Evolutionary conservation across 805 yeast genomes (phyloP), one percentile per base, ranked within the genome.

Genomic region (Lachancea cidri): DNA sequence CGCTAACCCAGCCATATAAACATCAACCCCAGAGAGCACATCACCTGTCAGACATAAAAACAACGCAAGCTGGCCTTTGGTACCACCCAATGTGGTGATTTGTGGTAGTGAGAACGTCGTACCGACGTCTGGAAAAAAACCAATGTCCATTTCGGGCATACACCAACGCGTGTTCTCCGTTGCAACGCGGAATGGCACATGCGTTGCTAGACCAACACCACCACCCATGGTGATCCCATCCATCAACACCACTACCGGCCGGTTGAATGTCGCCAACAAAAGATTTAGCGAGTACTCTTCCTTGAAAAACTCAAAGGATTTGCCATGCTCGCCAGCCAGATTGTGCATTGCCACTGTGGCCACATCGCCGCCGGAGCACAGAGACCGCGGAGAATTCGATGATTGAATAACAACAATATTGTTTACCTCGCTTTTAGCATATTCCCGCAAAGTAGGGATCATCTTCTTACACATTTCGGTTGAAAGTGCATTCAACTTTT

Each of bases 141-240:
- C 98, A 61, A 93, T 93, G 56, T 86, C 88, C 73, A 94, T 84
- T 66, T 93, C 98, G 6, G 98, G 98, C 98, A 93, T 93, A 47
- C 98, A 96, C 67, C 88, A 76, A 60, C 81, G 74, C 8, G 98
- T 89, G 54, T 77, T 75, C 54, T 91, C 97, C 32, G 96, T 85
- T n/a, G 94, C 95, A 29, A 93, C 69, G 57, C 98, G 78, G 71
- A 91, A 91, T 3, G 96, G 91, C 9, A 86, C 82, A 65, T 93
- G 98, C 32, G 86, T 83, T 0, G 91, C 73, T 34, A 93, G 68
- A 4, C 98, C 98, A 33, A 88, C 95, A 53, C 98, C 98, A 39
- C 98, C 98, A 41, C 98, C 98, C 95, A 93, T 87, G 19, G 91
- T 86, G 53, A 91, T 86, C 17, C 98, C 97, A 58, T 93, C 82